Conservation (phyloP, 148 eudicot species). For the Rheum nobile region DNA sequence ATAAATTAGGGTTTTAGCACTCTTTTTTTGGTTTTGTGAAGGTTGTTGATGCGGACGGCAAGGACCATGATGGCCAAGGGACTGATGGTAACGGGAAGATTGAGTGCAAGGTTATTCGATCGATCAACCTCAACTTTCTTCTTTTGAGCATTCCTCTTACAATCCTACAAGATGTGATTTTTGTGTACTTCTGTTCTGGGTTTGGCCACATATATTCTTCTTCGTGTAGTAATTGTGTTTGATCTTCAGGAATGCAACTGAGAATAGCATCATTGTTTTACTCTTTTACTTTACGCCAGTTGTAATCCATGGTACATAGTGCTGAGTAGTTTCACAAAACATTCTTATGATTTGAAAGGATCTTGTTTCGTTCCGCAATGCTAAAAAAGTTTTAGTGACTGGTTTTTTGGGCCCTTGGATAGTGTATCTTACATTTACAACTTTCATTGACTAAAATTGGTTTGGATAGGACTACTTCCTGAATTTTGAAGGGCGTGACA, state of each 20-base stretch:
- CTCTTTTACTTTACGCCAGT: neutral
- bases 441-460: neutral
- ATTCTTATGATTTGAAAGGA: neutral
- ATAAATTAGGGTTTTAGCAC: neutral
- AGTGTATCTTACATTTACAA: neutral
- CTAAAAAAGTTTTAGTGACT: neutral
- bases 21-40: slow-evolving; percentile 1
- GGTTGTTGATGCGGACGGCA: slow-evolving; percentile 17
- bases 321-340: neutral
- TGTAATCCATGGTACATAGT: neutral
- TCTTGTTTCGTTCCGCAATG: neutral
- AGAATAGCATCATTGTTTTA: neutral
- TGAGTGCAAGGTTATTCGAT: slow-evolving; percentile 42
- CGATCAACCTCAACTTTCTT: neutral
- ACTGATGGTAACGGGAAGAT: slow-evolving; percentile 20
- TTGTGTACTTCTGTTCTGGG: neutral
- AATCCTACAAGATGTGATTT: neutral
- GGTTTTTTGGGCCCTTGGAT: neutral
- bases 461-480: neutral
- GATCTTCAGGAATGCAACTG: neutral
- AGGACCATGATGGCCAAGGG: slow-evolving; percentile 18
- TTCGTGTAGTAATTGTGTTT: neutral
- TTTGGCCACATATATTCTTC: neutral
- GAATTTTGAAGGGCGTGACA: neutral
- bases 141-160: neutral